Evolutionary conservation across 495 filamentous ascomycete genomes (phyloP).

Genomic region (Podospora pseudoanserina): DNA sequence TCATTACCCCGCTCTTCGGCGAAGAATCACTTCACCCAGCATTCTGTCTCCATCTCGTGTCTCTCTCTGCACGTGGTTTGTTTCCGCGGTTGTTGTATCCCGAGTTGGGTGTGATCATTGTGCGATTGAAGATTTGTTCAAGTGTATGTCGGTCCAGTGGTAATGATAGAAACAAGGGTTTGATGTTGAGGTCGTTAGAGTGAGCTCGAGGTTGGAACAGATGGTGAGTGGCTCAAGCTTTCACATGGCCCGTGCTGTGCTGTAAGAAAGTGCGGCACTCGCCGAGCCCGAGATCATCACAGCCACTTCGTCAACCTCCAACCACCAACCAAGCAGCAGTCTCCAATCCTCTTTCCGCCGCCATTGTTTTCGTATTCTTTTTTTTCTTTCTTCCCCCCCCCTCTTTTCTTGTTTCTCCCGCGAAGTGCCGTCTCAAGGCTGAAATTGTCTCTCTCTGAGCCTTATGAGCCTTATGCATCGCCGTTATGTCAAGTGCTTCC

Average conservation of each 20-base stretch:
- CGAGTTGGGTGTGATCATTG: background rate
- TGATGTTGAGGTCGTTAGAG: background rate
- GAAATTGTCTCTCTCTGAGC: background rate
- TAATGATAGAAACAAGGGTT: background rate
- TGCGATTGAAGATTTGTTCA: background rate
- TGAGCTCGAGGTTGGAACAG: background rate
- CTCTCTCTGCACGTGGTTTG: slow-evolving; percentile 2
- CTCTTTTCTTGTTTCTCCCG: background rate
- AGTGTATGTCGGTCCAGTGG: background rate
- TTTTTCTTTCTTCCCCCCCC: background rate
- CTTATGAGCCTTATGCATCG: background rate
- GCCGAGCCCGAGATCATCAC: slow-evolving; percentile 7
- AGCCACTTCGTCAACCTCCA: background rate
- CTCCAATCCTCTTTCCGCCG: background rate
- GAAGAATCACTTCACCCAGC: background rate
- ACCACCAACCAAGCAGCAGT: background rate
- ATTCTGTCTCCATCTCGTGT: background rate
- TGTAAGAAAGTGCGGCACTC: background rate
- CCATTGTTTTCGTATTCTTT: background rate
- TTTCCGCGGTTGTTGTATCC: background rate
- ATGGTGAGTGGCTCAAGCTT: too few relatives aligned
- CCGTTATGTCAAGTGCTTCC: background rate
- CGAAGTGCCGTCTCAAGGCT: background rate
- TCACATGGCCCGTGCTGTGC: background rate
- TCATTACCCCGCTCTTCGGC: slow-evolving; percentile 4